These are phyloP conservation scores for Daldinia childiae DNA, from an alignment of 495 filamentous ascomycete genomes.

Conservation along the genomic window DNA sequence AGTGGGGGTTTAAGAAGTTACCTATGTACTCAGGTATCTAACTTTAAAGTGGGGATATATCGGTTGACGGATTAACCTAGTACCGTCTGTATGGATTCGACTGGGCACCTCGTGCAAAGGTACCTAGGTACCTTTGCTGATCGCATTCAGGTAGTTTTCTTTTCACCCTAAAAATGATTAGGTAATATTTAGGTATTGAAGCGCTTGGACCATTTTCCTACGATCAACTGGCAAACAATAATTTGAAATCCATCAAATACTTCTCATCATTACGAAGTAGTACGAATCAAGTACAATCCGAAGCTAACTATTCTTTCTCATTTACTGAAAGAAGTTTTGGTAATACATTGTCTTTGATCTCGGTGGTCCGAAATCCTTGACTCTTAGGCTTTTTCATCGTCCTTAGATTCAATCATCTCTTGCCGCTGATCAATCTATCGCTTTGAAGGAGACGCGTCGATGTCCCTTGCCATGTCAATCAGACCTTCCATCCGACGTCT, in stretches of 20 bases:
- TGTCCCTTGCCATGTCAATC: conserved; percentile 22
- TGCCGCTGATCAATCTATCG: conserved; percentile 5
- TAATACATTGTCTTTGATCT: conserved; percentile 21
- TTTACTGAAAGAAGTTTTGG: conserved; percentile 23
- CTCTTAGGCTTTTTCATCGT: neutral
- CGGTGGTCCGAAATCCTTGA: neutral
- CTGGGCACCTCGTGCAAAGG: too few relatives aligned
- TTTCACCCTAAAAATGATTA: too few relatives aligned
- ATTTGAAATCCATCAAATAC: conserved; percentile 15
- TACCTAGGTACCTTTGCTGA: too few relatives aligned
- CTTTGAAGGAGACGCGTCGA: conserved; percentile 32
- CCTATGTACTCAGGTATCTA: too few relatives aligned
- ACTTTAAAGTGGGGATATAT: too few relatives aligned
- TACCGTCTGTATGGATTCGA: neutral
- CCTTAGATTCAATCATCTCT: conserved; percentile 1
- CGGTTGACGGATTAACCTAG: too few relatives aligned
- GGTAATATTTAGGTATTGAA: neutral
- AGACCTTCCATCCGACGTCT: conserved; percentile 7
- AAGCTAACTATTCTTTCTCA: conserved; percentile 19
- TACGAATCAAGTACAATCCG: conserved; percentile 5
- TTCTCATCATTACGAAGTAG: neutral
- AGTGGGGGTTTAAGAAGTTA: too few relatives aligned
- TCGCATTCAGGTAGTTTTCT: too few relatives aligned
- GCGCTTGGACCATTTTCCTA: conserved; percentile 13
- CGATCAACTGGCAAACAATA: conserved; percentile 3